phyloP scores from a whole-genome alignment of 1,284 basidiomycete genomes.

The Cryptococcus sp. region DNA sequence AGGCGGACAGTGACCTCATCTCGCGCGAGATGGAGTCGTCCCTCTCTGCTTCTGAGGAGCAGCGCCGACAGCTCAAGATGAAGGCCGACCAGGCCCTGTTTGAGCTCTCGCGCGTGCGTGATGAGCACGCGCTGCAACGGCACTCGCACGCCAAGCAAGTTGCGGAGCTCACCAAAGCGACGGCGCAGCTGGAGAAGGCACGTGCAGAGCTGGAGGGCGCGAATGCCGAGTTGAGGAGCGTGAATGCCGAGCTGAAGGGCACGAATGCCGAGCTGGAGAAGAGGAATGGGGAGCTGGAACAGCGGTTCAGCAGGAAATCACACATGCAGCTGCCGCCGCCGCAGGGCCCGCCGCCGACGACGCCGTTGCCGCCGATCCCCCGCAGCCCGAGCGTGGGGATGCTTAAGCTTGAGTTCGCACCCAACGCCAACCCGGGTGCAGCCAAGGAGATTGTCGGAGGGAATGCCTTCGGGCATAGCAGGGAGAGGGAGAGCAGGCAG shows the following conservation, averaged over 20 bases:
- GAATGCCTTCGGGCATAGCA: slow-evolving; percentile 9
- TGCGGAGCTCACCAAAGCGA: slow-evolving; percentile 25
- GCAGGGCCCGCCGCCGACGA: slow-evolving; percentile 42
- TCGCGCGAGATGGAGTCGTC: slow-evolving; percentile 39
- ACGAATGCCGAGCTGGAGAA: slow-evolving; percentile 19
- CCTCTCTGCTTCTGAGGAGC: slow-evolving; percentile 36
- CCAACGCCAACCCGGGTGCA: too few species aligned
- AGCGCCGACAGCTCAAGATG: slow-evolving; percentile 46
- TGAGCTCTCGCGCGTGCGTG: slow-evolving; percentile 40
- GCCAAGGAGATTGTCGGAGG: background rate
- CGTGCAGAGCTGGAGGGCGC: slow-evolving; percentile 23
- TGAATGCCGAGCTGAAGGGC: slow-evolving; percentile 15
- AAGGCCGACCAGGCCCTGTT: slow-evolving; percentile 44
- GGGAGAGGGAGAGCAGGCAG: slow-evolving; percentile 9
- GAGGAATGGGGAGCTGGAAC: slow-evolving; percentile 28
- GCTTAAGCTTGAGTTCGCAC: background rate
- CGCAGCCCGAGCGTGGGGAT: slow-evolving; percentile 14
- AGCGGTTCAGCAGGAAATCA: slow-evolving; percentile 15
- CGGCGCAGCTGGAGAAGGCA: slow-evolving; percentile 21
- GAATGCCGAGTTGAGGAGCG: slow-evolving; percentile 28
- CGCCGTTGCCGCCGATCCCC: slow-evolving; percentile 42
- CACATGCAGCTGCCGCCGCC: slow-evolving; percentile 26
- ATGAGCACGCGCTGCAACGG: slow-evolving; percentile 38
- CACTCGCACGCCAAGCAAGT: slow-evolving; percentile 29
- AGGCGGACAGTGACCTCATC: slow-evolving; percentile 32